Evolutionary conservation across 2,329 filamentous ascomycete genomes (phyloP), one percentile per base, ranked within the genome.

Genomic region (Talaromyces sp.): DNA sequence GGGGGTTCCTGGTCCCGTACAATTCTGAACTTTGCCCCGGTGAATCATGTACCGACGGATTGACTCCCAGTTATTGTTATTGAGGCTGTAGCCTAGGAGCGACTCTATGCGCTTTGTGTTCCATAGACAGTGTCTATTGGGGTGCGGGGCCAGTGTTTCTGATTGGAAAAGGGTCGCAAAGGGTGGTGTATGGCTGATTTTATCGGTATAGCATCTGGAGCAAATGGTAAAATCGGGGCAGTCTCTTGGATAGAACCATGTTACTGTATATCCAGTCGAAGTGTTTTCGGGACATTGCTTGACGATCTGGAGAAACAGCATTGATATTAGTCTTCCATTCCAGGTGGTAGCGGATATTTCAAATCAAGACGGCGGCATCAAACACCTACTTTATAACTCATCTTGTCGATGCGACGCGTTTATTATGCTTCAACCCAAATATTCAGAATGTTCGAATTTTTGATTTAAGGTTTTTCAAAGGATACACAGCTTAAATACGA

Each of bases 131-230:
- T 3, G 22, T 35, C 61, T 56, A n/a, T 47, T 56, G 1, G 61
- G 61, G 33, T 58, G 19, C 48, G 61, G 16, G 3, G 37, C 13
- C 11, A 63, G n/a, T 16, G 16, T 31, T 11, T 33, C 48, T 6
- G 52, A 33, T 45, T 35, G 39, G 16, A 63, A 63, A 13, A 45
- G 52, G 3, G 10, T 14, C 16, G 41, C 50, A 57, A 57, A 63
- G 13, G 48, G 41, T 37, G 61, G 41, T 37, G 61, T 37, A 11
- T 31, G 9, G 5, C 50, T n/a, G 43, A 63, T 33, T 45, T 58
- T 31, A 22, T 63, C 61, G 11, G 41, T 56, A 14, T 37, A 63
- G 31, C 61, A 63, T 63, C 31, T 63, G 27, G 61, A 63, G 52
- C 61, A 63, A 39, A 63, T 27, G n/a, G 61, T 63, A n/a, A 63